Evolutionary conservation across 108 stramenopile genomes (phyloP).

Genomic region (Cylindrotheca closterium): DNA sequence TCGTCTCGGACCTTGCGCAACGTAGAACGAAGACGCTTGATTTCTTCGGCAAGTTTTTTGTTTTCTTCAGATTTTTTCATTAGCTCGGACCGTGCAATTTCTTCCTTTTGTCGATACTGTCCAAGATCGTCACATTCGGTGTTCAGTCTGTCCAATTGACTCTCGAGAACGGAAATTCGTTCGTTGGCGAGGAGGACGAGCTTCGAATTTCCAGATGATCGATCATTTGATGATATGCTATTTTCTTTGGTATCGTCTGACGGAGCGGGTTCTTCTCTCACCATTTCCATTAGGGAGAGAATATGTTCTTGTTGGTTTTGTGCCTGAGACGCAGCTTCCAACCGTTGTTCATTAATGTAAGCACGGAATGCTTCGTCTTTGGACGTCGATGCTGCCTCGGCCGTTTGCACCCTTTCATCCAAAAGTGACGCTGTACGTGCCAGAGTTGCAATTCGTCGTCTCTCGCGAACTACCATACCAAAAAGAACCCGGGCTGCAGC

Average conservation of each 20-base stretch:
- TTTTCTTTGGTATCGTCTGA: neutral
- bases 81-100: slow-evolving; percentile 12
- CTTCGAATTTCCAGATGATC: slow-evolving; percentile 25
- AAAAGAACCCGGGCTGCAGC: slow-evolving; percentile 51
- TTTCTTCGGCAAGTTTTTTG: slow-evolving; percentile 32
- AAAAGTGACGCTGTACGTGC: slow-evolving; percentile 54
- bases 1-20: slow-evolving; percentile 38
- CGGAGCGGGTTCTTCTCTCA: slow-evolving; percentile 27
- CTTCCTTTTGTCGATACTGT: slow-evolving; percentile 37
- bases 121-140: slow-evolving; percentile 25
- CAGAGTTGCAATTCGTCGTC: slow-evolving; percentile 47
- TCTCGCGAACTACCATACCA: slow-evolving; percentile 73
- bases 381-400: slow-evolving; percentile 32
- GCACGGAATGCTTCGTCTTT: slow-evolving; percentile 54
- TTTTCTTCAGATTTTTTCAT: slow-evolving; percentile 27
- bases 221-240: neutral
- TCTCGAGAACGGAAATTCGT: slow-evolving; percentile 48
- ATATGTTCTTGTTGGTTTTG: slow-evolving; percentile 66
- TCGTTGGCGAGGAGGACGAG: slow-evolving; percentile 62
- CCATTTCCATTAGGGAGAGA: slow-evolving; percentile 64
- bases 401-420: slow-evolving; percentile 42
- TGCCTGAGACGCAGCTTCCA: slow-evolving; percentile 38
- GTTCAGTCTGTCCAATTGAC: slow-evolving; percentile 41
- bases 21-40: slow-evolving; percentile 23
- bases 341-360: slow-evolving; percentile 46